These are phyloP conservation scores for Phytopythium boreale DNA, from an alignment of 352 stramenopile genomes.

Conservation along the genomic window DNA sequence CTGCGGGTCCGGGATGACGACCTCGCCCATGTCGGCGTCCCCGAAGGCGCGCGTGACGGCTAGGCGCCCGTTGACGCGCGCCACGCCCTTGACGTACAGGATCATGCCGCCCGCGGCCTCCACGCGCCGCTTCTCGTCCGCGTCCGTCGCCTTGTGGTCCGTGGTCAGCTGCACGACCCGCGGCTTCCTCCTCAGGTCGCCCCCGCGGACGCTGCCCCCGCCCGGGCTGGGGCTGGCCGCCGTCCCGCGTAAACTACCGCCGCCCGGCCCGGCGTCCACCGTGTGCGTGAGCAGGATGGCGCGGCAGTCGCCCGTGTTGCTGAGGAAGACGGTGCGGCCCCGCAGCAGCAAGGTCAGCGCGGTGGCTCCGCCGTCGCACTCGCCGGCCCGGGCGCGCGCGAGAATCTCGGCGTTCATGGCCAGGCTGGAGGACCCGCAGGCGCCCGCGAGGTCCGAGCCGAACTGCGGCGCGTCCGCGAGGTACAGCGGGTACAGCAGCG, in stretches of 20 bases:
- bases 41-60: slow-evolving; percentile 71
- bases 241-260: not conserved
- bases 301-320: slow-evolving; percentile 79
- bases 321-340: slow-evolving; percentile 40
- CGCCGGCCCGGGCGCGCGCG: slow-evolving; percentile 35
- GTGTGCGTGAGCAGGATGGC: slow-evolving; percentile 52
- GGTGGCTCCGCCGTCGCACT: slow-evolving; percentile 60
- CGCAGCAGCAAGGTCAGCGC: slow-evolving; percentile 61
- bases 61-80: slow-evolving; percentile 65
- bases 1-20: slow-evolving; percentile 63
- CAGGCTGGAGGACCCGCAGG: slow-evolving; percentile 39
- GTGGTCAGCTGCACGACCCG: slow-evolving; percentile 50
- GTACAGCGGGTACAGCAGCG: slow-evolving; percentile 67
- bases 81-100: slow-evolving; percentile 70
- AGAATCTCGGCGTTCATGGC: slow-evolving; percentile 74
- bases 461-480: slow-evolving; percentile 57
- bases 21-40: slow-evolving; percentile 53
- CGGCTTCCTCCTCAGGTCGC: not conserved
- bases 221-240: not conserved
- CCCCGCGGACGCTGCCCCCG: not conserved
- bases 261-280: not conserved
- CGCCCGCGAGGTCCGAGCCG: slow-evolving; percentile 30
- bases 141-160: slow-evolving; percentile 75
- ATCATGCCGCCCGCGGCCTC: slow-evolving; percentile 69
- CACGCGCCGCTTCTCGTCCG: slow-evolving; percentile 60